A percentile compares a stretch with the other conserved stretches of the same genome.
Conservation (phyloP, 2,329 filamentous ascomycete species). For the Leptographium procerum region DNA sequence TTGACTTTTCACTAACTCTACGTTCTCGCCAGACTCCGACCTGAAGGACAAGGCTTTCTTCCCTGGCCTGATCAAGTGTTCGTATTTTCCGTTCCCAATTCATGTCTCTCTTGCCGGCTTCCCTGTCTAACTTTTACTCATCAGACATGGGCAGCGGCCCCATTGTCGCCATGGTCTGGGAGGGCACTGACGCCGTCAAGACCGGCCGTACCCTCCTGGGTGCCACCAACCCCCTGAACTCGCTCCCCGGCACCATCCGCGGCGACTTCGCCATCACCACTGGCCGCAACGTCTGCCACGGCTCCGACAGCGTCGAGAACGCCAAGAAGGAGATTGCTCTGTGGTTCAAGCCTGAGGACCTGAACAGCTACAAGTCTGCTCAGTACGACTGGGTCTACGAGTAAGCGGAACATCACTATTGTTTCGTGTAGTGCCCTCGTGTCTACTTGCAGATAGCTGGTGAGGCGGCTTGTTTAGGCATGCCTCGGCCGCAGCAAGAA, state of each 20-base stretch:
- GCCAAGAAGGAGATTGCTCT: conserved; percentile 99
- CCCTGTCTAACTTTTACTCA: conserved; percentile 11
- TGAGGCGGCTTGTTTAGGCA: background rate
- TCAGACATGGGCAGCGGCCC: conserved; percentile 94
- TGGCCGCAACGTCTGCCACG: conserved; percentile 99
- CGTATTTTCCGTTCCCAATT: conserved; percentile 20
- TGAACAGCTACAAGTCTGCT: conserved; percentile 73
- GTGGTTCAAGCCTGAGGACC: conserved; percentile 89
- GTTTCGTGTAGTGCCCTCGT: background rate
- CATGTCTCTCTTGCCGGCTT: background rate
- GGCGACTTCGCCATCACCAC: conserved; percentile 77
- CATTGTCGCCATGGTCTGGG: conserved; percentile 99
- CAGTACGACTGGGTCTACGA: conserved; percentile 96
- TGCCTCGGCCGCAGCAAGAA: background rate
- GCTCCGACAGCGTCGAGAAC: conserved; percentile 96
- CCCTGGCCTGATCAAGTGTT: conserved; percentile 84
- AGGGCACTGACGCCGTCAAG: conserved; percentile 98
- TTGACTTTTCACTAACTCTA: background rate
- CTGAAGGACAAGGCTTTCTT: conserved; percentile 95
- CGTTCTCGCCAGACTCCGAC: conserved; percentile 53
- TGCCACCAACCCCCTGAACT: conserved; percentile 96
- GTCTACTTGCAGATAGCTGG: background rate
- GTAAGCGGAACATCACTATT: conserved; percentile 19
- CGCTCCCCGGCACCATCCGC: conserved; percentile 94
- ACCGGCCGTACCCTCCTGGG: conserved; percentile 91